Base-by-base conservation (phyloP, 2,329 filamentous ascomycete species). In the Sporothrix globosa region DNA sequence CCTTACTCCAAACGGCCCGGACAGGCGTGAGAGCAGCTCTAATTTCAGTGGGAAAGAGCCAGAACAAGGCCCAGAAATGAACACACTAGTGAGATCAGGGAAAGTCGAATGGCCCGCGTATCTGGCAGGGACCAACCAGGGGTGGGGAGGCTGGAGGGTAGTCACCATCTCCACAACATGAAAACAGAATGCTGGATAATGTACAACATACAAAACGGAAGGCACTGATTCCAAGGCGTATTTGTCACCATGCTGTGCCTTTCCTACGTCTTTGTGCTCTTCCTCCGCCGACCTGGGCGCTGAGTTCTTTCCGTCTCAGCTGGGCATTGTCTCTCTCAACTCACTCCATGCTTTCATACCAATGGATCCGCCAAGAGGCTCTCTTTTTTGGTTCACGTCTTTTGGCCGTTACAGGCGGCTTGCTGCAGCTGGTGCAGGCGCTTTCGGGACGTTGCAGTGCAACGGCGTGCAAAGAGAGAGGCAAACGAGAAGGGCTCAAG, bases 121-220 rank as follows among this genome's bases (percentile, higher is more conserved):
- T 50, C 21, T 50, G 24, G 46, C 52, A 66, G 61, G 61, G 46
- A 52, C 61, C 61, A 61, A 61, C 56, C 56, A 61, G 60, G 58
- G 58, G 34, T 61, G n/a, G 27, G 27, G 27, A 30, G 27, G 27
- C n/a, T n/a, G 39, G n/a, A 46, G 39, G 41, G 24, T 46, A 6
- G 41, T 11, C n/a, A 6, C 24, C 21, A 30, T 41, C n/a, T 14
- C 63, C 63, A 53, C 63, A 67, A 53, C 44, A 54, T 67, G 7
- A 34, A 67, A 67, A 67, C 63, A 50, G 30, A 67, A 24, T n/a
- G 34, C 48, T 27, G 39, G n/a, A n/a, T 1, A 46, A 19, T 21
- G 11, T 21, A 30, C n/a, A n/a, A n/a, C n/a, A n/a, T n/a, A 21
- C 34, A 63, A 63, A 63, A 63, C 60, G 14, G 41, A 27, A 21